phyloP scores from a whole-genome alignment of 148 eudicot species.

The Gaultheria prostrata region DNA sequence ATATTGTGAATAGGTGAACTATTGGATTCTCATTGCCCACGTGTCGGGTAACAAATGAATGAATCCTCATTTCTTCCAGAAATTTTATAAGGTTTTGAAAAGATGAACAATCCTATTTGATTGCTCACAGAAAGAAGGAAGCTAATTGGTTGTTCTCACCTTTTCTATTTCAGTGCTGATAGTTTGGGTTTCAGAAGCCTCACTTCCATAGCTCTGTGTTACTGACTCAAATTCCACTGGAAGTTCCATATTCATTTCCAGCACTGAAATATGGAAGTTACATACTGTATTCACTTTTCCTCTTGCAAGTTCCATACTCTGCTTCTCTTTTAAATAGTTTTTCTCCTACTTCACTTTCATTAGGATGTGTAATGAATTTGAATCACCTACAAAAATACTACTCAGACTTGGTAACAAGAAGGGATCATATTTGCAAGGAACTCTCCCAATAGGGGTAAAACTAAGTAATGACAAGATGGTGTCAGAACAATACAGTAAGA shows the following conservation, averaged over 20 bases:
- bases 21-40: no score
- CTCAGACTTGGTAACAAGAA: not conserved
- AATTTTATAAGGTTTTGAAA: no score
- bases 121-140: not conserved
- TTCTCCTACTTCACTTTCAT: not conserved
- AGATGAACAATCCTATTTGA: no score
- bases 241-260: no score
- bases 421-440: not conserved
- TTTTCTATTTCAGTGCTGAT: not conserved
- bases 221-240: slow-evolving; percentile 11
- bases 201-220: slow-evolving; percentile 4
- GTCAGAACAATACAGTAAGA: not conserved
- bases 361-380: not conserved
- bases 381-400: not conserved
- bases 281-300: not conserved
- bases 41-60: no score
- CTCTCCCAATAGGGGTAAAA: not conserved
- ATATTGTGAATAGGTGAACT: no score
- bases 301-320: not conserved
- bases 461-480: not conserved
- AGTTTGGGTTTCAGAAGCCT: not conserved
- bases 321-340: not conserved
- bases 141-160: slow-evolving; percentile 9
- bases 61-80: no score
- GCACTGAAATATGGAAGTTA: no score